Evolutionary conservation across 257 asterid species (phyloP), one percentile per base, ranked within the genome.

Genomic region (Fraxinus cuspidata): DNA sequence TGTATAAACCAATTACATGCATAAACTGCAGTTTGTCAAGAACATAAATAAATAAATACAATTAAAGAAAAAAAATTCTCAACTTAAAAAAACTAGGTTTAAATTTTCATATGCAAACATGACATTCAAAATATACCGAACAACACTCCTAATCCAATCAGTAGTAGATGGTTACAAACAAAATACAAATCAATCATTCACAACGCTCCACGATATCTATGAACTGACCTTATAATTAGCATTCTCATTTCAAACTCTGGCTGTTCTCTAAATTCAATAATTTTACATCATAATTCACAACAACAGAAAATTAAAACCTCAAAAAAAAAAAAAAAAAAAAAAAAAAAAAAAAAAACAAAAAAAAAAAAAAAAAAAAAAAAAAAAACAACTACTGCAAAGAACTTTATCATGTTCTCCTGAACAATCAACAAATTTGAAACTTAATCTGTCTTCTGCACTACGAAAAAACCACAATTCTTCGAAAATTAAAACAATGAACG

Each of bases 221-320:
- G 67, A 35, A 35, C 37, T 18, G 19, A 29, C 27, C 76, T 72
- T 49, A 40, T 21, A 71, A 12, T 23, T 42, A 23, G n/a, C 66
- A 60, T 28, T 56, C 31, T 21, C 18, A 79, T 28, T 68, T 3
- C 69, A 23, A 76, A 73, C 67, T 16, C n/a, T 42, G 67, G 23
- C 16, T 15, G 49, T 27, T 25, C 37, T 12, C 16, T 47, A 12
- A 47, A 79, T 64, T 66, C 25, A 65, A 79, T 51, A 9, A 25
- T 63, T 60, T 63, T 27, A 27, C 69, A 63, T 63, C 69, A 9
- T 27, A 63, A 63, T 11, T 23, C 19, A 63, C 16, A 25, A 25
- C 7, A 63, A 25, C 7, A 10, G 16, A 63, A 63, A 63, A 63
- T 12, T 25, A 63, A 63, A 27, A 63, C 31, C 69, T 11, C 32